phyloP scores from a whole-genome alignment of 768 basidiomycete species.

The Leccinum barrowsii region DNA sequence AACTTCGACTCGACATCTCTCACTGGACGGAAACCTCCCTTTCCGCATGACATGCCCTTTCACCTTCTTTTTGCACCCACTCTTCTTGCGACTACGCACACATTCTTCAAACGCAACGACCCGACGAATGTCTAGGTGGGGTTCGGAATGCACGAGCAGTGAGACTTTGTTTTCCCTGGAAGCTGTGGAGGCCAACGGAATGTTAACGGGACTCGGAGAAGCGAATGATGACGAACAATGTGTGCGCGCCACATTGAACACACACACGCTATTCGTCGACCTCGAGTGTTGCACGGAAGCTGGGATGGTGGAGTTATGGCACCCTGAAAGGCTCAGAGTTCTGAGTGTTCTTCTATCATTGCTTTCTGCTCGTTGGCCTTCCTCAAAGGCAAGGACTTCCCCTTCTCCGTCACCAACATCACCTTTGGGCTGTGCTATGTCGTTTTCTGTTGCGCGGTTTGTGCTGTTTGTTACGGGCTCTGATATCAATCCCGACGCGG shows the following conservation, averaged over 20 bases:
- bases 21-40: conserved; percentile 37
- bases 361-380: conserved; percentile 24
- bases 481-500: conserved; percentile 75
- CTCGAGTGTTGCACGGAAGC: conserved; percentile 52
- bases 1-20: conserved; percentile 13
- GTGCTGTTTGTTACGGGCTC: conserved; percentile 70
- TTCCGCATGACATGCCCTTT: conserved; percentile 44
- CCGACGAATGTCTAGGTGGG: conserved; percentile 27
- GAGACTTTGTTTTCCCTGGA: conserved; percentile 61
- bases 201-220: conserved; percentile 46
- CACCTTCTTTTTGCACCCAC: conserved; percentile 44
- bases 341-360: conserved; percentile 49
- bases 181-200: conserved; percentile 45
- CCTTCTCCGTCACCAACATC: conserved; percentile 34
- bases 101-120: conserved; percentile 25
- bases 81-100: conserved; percentile 51
- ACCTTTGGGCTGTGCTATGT: conserved; percentile 52
- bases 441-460: conserved; percentile 57
- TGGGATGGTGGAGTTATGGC: conserved; percentile 66
- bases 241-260: conserved; percentile 38
- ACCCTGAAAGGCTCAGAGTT: conserved; percentile 51
- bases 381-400: conserved; percentile 8
- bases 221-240: conserved; percentile 45
- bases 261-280: conserved; percentile 42
- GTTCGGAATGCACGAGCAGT: conserved; percentile 37